Evolutionary conservation across 257 asterid species (phyloP).

Genomic region (Solanum pennellii): DNA sequence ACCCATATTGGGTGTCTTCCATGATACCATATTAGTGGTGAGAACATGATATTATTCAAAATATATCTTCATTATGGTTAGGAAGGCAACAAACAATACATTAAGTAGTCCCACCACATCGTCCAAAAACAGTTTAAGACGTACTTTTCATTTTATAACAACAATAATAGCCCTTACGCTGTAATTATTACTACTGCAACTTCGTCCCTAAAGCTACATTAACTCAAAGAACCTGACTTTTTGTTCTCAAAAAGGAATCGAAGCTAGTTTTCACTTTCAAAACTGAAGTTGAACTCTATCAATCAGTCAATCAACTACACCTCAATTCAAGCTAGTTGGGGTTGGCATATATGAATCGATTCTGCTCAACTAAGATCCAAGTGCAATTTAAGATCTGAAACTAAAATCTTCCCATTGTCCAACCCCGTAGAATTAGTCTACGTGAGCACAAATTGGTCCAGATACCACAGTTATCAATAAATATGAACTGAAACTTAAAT

Average conservation of each 20-base stretch:
- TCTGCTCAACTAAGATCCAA: not conserved
- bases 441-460: not conserved
- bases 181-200: not conserved
- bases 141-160: not conserved
- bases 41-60: not conserved
- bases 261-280: not conserved
- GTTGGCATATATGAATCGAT: not conserved
- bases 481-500: not conserved
- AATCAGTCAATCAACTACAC: not conserved
- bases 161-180: not conserved
- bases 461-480: not conserved
- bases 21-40: not conserved
- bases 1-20: not conserved
- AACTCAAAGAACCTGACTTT: not conserved
- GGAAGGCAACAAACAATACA: not conserved
- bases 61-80: not conserved
- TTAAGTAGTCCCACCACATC: not conserved
- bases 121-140: not conserved
- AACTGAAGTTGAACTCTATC: not conserved
- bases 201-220: not conserved
- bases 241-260: not conserved
- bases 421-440: not conserved
- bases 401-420: not conserved
- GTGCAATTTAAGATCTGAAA: not conserved
- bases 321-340: not conserved